Percentiles rank a stretch among this genome's conserved stretches.
Conservation (phyloP, 352 stramenopile species). For the Globisporangium viniferum region DNA sequence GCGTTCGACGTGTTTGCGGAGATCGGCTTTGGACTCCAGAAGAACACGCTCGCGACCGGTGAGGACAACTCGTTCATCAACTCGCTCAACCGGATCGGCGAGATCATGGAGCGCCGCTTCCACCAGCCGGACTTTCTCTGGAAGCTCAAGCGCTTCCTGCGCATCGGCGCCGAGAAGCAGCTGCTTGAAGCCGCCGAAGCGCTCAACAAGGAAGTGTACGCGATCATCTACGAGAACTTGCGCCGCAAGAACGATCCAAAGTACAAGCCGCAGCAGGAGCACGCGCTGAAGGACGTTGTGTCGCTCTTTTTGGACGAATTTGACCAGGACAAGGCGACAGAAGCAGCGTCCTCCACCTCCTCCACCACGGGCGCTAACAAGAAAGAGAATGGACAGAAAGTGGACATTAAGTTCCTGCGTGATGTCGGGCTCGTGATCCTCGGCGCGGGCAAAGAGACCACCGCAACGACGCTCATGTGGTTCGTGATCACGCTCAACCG, state of each 20-base stretch:
- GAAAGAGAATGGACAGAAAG: background rate
- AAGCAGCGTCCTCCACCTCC: background rate
- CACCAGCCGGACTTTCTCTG: constrained; percentile 44
- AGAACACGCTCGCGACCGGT: constrained; percentile 33
- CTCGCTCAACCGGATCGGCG: constrained; percentile 33
- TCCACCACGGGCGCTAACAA: background rate
- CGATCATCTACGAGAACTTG: constrained; percentile 46
- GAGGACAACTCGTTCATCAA: constrained; percentile 49
- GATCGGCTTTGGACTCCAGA: constrained; percentile 48
- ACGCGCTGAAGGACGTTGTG: constrained; percentile 33
- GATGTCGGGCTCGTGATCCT: constrained; percentile 76
- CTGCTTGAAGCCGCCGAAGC: constrained; percentile 27
- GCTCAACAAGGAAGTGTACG: constrained; percentile 39
- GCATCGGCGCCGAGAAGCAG: constrained; percentile 36
- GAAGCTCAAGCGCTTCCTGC: constrained; percentile 51
- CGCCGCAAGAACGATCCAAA: constrained; percentile 24
- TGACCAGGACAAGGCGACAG: constrained; percentile 19
- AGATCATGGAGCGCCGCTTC: constrained; percentile 42
- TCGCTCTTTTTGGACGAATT: constrained; percentile 43
- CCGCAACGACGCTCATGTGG: constrained; percentile 66
- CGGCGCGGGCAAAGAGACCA: constrained; percentile 73
- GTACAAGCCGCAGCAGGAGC: constrained; percentile 12
- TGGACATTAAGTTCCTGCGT: constrained; percentile 49
- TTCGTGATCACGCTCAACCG: constrained; percentile 62
- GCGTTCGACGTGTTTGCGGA: constrained; percentile 58